Evolutionary conservation across 306 rosid species (phyloP), one percentile per base, ranked within the genome.

Genomic region (Casuarina equisetifolia): DNA sequence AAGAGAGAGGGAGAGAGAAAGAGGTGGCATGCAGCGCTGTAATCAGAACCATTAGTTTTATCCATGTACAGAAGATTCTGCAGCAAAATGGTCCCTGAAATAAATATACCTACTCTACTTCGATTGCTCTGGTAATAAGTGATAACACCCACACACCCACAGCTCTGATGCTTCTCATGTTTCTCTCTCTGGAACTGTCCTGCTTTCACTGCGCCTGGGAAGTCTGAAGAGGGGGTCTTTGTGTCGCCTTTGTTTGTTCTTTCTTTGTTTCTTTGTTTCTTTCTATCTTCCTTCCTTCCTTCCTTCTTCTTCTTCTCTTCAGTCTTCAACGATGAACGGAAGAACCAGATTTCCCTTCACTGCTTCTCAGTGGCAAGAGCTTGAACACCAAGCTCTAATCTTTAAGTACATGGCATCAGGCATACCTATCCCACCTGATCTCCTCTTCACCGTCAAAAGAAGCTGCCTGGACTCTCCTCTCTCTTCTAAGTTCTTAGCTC

Each of bases 401-500:
- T 95, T 87, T 86, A 95, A 95, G 86, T 95, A 92, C 92, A 92
- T 95, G 90, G 97, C 87, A 78, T 92, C 99, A 5, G 97, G 99
- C 17, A 85, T 95, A 11, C 89, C 93, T 44, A 87, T 95, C 49
- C 99, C 99, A 38, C 91, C 96, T 74, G 97, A 95, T 84, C 99
- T 93, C 50, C 88, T 92, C 80, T 87, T 86, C 85, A 73, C 90
- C 69, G 80, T 92, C 83, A 92, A 82, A 88, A 92, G 87, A 58
- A 82, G 83, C 80, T 85, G 69, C 82, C 49, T 92, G 74, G 97
- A 95, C 51, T 85, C 95, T 57, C 69, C 91, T 53, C 74, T 87
- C 43, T 72, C 92, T 73, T 81, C 95, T 17, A 89, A 92, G 82
- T 85, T 88, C 59, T 80, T 88, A 58, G 59, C 96, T 67, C 94